Base-by-base conservation (phyloP, 306 rosid genomes). In the Cucurbita ficifolia region DNA sequence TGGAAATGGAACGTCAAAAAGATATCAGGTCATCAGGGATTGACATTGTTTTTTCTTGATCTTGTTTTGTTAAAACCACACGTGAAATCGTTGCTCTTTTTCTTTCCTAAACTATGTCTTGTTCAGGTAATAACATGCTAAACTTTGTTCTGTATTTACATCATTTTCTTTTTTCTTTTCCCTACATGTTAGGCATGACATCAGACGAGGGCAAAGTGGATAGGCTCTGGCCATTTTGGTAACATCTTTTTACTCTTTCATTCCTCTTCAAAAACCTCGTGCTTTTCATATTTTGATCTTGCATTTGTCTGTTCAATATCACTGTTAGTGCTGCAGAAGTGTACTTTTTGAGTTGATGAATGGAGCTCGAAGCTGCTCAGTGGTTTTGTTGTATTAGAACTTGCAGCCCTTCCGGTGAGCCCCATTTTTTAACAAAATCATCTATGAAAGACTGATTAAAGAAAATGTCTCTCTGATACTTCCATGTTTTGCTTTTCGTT, bases 1-100 rank as follows among this genome's bases (percentile, higher is more conserved):
- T 72, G 75, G 87, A 74, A 39, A 72, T 52, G 46, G 50, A 38
- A 36, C 63, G 42, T 48, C 73, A 46, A 29, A 14, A 69, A 48
- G 73, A 69, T 69, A 69, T 48, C 73, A 46, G 57, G 73, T 69
- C 40, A 46, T 22, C 43, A 22, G 22, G 22, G 43, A 12, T 24
- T 14, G 48, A 7, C 36, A 56, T 45, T 22, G 56, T 12, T 68
- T 68, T 48, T 21, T 21, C 54, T 67, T 43, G 38, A 6, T 67
- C 11, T 46, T 68, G 33, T 7, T 12, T 46, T 46, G 19, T 46
- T 68, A 46, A 68, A 19, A 22, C 39, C 24, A 46, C 4, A 43
- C 36, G 2, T 42, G 8, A 68, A 67, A 13, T 29, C 13, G 22
- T 46, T 46, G 40, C 7, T 68, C 18, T 22, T 46, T 46, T 68